Conservation (phyloP, 2,329 filamentous ascomycete genomes). For the Thyridium curvatum region DNA sequence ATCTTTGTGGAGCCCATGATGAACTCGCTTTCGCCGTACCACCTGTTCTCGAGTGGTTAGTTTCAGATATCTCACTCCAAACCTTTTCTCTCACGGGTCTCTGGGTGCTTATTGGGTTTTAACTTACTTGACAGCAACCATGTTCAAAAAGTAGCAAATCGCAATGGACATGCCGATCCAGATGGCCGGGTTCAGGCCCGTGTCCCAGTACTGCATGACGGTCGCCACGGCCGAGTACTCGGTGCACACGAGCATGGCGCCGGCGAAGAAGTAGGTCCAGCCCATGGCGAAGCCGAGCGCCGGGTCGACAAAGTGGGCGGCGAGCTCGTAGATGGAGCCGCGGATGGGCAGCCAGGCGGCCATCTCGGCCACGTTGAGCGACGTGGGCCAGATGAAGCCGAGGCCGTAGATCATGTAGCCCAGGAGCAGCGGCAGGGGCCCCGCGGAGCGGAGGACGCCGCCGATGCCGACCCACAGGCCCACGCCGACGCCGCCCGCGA, state of each 20-base stretch:
- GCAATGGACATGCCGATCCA: conserved; percentile 33
- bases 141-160: conserved; percentile 39
- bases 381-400: conserved; percentile 8
- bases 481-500: conserved; percentile 39
- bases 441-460: conserved; percentile 3
- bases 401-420: conserved; percentile 3
- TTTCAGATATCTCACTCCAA: too few relatives aligned
- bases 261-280: conserved; percentile 44
- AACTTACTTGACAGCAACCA: conserved; percentile 32
- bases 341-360: conserved; percentile 37
- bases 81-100: too few relatives aligned
- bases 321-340: conserved; percentile 48
- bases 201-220: conserved; percentile 36
- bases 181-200: conserved; percentile 34
- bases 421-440: too few relatives aligned
- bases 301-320: conserved; percentile 48
- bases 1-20: conserved; percentile 15
- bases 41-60: too few relatives aligned
- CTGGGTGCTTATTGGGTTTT: too few relatives aligned
- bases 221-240: conserved; percentile 38
- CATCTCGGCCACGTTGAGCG: conserved; percentile 7
- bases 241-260: conserved; percentile 36
- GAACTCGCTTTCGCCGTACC: conserved; percentile 29
- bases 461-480: conserved; percentile 25
- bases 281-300: conserved; percentile 50